These are phyloP conservation scores for Rosa multiflora DNA, from an alignment of 306 rosid genomes.

Conservation along the genomic window DNA sequence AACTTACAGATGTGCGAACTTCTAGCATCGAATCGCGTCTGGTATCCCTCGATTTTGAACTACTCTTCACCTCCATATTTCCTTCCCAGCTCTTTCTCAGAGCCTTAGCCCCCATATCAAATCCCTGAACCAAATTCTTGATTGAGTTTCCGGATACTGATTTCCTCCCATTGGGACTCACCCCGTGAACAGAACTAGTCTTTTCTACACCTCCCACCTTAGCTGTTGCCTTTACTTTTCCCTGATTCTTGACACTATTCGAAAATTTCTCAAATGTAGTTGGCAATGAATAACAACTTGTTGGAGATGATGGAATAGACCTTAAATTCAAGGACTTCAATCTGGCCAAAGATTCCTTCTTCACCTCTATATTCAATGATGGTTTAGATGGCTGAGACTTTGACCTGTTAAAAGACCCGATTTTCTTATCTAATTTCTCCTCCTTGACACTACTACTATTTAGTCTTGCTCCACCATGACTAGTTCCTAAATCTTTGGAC, in stretches of 20 bases:
- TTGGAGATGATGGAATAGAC: constrained; percentile 81
- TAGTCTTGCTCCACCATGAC: constrained; percentile 42
- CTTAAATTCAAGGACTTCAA: constrained; percentile 75
- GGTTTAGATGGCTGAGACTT: constrained; percentile 51
- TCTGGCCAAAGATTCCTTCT: constrained; percentile 63
- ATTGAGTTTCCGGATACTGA: constrained; percentile 51
- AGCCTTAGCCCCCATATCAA: constrained; percentile 91
- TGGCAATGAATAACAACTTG: constrained; percentile 86
- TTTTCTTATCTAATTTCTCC: constrained; percentile 56
- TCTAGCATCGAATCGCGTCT: constrained; percentile 70
- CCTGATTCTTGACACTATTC: constrained; percentile 70
- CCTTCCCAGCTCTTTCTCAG: constrained; percentile 99
- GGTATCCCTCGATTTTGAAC: constrained; percentile 52
- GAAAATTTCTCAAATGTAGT: constrained; percentile 82
- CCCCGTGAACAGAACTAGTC: constrained; percentile 51
- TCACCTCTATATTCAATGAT: constrained; percentile 50
- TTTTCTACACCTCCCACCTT: constrained; percentile 53
- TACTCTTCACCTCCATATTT: constrained; percentile 66
- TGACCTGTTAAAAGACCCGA: constrained; percentile 35
- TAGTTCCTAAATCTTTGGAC: constrained; percentile 33
- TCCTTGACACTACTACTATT: constrained; percentile 43
- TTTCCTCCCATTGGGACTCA: constrained; percentile 58
- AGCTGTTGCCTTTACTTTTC: constrained; percentile 46
- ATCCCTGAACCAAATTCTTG: constrained; percentile 69
- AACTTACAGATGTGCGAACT: constrained; percentile 62